Base-by-base conservation (phyloP, 1,284 basidiomycete genomes). In the Ceratobasidium sp. region DNA sequence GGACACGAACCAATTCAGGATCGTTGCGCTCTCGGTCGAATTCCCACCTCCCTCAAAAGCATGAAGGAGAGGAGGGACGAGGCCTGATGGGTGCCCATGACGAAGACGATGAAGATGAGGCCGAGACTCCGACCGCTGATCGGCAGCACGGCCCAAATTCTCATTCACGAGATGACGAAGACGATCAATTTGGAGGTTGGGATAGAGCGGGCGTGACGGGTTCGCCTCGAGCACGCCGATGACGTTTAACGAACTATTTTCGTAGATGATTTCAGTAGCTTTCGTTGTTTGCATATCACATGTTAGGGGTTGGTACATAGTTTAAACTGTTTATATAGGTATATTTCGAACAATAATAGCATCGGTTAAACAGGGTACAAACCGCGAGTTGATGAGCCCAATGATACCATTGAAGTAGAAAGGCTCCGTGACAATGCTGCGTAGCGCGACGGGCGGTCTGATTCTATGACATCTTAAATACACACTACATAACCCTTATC, bases 171-270 rank as follows among this genome's bases (percentile, higher is more conserved):
- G 66, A 69, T 11, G 62, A 70, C n/a, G 56, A 57, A 33, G 75
- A 70, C 42, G 60, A 80, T n/a, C 78, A 76, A 53, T 81, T 80
- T 59, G 79, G 77, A 33, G 75, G 73, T 14, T 79, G 78, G 79
- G 73, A 72, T 7, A 47, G 47, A 13, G 47, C 59, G 16, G 52
- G 44, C 27, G 44, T 47, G 8, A 62, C 59, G 8, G 23, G 59
- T 21, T 62, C 59, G 9, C 59, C 59, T 36, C 42, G 59, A 16
- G 49, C 59, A 8, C 59, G 59, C 16, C 47, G 59, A 52, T 62
- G 47, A 52, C 16, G 16, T 21, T 14, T 54, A n/a, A 52, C 16
- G 42, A 52, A 25, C 47, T 7, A 29, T 50, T 16, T 41, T 41
- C 50, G 29, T 19, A 36, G 14, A 39, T 29, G 58, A 21, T 33